These are phyloP conservation scores for Hysterium pulicare DNA, from an alignment of 2,329 filamentous ascomycete genomes.

Conservation along the genomic window DNA sequence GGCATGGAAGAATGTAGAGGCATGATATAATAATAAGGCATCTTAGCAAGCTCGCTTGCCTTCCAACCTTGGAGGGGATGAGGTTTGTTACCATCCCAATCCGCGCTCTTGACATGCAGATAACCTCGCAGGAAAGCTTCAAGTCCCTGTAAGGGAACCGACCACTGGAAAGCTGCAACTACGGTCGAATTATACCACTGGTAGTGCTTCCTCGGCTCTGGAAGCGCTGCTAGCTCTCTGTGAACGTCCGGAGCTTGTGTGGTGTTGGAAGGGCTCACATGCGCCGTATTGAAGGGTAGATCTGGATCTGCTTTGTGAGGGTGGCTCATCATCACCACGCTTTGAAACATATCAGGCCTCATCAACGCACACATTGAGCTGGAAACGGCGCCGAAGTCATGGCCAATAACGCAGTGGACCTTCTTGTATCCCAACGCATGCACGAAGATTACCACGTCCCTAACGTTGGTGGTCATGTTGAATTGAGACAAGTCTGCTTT, in stretches of 20 bases:
- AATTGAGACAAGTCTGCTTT: constrained; percentile 57
- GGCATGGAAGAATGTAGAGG: constrained; percentile 57
- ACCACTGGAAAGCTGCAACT: constrained; percentile 48
- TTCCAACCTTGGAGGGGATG: constrained; percentile 54
- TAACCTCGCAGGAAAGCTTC: constrained; percentile 63
- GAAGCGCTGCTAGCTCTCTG: constrained; percentile 51
- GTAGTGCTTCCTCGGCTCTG: constrained; percentile 64
- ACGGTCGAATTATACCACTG: constrained; percentile 62
- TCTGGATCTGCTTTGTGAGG: constrained; percentile 55
- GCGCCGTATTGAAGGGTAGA: constrained; percentile 49
- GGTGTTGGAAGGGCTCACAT: constrained; percentile 19
- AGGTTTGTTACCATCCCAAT: constrained; percentile 56
- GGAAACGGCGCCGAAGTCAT: constrained; percentile 64
- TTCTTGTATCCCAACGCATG: constrained; percentile 58
- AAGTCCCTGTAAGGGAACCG: constrained; percentile 50
- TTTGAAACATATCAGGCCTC: constrained; percentile 62
- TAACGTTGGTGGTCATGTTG: constrained; percentile 56
- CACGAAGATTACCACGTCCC: constrained; percentile 61
- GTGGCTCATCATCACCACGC: constrained; percentile 62
- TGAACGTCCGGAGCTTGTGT: constrained; percentile 48
- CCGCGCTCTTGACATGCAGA: constrained; percentile 64
- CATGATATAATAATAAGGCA: constrained; percentile 71
- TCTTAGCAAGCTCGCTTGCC: constrained; percentile 54
- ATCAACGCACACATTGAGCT: constrained; percentile 59
- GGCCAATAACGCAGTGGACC: constrained; percentile 60